phyloP scores from a whole-genome alignment of 768 basidiomycete genomes.

The Collybia nuda region DNA sequence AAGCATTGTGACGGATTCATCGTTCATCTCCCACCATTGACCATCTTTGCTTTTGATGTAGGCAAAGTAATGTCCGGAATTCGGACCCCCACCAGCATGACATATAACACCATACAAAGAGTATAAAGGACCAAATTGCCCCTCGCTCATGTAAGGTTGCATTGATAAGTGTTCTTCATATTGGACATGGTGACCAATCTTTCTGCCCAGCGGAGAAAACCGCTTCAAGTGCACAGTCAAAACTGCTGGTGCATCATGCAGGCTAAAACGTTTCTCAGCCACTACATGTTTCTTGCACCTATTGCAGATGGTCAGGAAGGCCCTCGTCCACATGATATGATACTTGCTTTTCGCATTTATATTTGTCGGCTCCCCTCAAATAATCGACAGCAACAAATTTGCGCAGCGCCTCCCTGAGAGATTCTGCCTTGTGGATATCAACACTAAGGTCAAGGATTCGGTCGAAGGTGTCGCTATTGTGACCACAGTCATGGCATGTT shows the following conservation, averaged over 20 bases:
- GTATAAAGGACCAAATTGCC: slow-evolving; percentile 75
- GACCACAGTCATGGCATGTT: slow-evolving; percentile 73
- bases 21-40: slow-evolving; percentile 93
- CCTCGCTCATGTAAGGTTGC: slow-evolving; percentile 81
- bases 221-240: slow-evolving; percentile 95
- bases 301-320: slow-evolving; percentile 1
- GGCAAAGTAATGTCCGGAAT: slow-evolving; percentile 95
- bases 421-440: slow-evolving; percentile 69
- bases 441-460: slow-evolving; percentile 91
- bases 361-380: slow-evolving; percentile 90
- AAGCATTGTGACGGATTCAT: slow-evolving; percentile 63
- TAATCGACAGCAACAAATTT: slow-evolving; percentile 83
- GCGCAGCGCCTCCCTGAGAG: slow-evolving; percentile 69
- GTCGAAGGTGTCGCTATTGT: slow-evolving; percentile 97
- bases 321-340: not conserved
- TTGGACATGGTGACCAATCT: slow-evolving; percentile 74
- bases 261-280: slow-evolving; percentile 87
- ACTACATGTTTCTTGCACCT: slow-evolving; percentile 92
- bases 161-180: slow-evolving; percentile 78
- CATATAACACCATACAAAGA: slow-evolving; percentile 89
- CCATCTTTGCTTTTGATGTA: slow-evolving; percentile 71
- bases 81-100: slow-evolving; percentile 90
- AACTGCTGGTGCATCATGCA: slow-evolving; percentile 84
- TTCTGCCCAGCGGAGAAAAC: slow-evolving; percentile 88
- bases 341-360: slow-evolving; percentile 96